Conservation (phyloP, 768 basidiomycete species). For the Exidia glandulosa region DNA sequence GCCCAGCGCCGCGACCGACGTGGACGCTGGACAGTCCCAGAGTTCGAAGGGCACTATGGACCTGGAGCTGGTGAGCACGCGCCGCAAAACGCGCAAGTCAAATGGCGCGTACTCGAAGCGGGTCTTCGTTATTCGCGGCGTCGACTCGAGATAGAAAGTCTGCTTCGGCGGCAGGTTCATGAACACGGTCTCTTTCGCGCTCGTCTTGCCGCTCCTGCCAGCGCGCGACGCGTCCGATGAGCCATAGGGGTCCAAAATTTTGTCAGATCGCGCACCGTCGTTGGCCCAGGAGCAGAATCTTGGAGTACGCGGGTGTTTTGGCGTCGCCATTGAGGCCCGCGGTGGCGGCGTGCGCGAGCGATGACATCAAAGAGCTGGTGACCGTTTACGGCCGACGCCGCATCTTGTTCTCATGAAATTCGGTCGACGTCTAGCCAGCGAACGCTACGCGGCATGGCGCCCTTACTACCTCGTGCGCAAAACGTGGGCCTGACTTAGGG, state of each 20-base stretch:
- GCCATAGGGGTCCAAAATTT: not conserved
- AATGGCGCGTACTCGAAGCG: constrained; percentile 59
- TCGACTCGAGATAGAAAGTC: constrained; percentile 83
- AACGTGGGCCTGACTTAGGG: not conserved
- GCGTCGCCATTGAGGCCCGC: not conserved
- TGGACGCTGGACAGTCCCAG: constrained; percentile 90
- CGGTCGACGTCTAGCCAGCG: constrained; percentile 36
- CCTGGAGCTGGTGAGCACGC: constrained; percentile 29
- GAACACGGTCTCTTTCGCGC: constrained; percentile 86
- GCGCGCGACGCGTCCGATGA: constrained; percentile 1
- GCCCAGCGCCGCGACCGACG: constrained; percentile 67
- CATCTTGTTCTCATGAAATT: not conserved
- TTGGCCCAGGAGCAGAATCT: constrained; percentile 62
- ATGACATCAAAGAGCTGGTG: not conserved
- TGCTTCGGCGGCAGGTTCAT: constrained; percentile 72
- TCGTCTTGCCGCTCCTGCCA: constrained; percentile 81
- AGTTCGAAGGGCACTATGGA: constrained; percentile 87
- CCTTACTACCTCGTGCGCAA: constrained; percentile 55
- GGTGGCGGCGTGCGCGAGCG: not conserved
- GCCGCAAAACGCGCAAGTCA: not conserved
- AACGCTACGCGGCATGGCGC: constrained; percentile 84
- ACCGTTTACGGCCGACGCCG: not conserved
- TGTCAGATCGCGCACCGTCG: constrained; percentile 47
- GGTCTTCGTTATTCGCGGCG: constrained; percentile 64
- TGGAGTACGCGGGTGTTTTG: constrained; percentile 14